Percentiles rank a stretch among this genome's conserved stretches.
phyloP scores from a whole-genome alignment of 345 rosid species.

The Xanthoceras sorbifolium region DNA sequence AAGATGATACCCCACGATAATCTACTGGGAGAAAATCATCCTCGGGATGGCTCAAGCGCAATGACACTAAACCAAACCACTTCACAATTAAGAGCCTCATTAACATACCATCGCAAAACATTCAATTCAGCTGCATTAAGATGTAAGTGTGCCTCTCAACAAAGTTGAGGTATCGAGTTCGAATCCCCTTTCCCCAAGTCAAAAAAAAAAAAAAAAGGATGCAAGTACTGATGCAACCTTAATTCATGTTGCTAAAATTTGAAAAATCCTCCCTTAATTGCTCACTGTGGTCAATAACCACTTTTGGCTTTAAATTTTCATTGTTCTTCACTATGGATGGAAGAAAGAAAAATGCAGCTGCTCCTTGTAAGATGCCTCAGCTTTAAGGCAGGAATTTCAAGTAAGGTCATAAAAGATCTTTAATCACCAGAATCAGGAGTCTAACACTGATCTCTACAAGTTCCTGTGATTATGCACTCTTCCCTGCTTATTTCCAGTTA shows the following conservation, averaged over 20 bases:
- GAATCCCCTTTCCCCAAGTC: too few relatives aligned
- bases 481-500: not conserved
- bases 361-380: not conserved
- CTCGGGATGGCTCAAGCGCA: not conserved
- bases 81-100: not conserved
- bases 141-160: too few relatives aligned
- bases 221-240: not conserved
- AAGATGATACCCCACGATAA: not conserved
- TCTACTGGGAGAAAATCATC: not conserved
- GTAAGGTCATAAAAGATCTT: not conserved
- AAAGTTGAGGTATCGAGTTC: too few relatives aligned
- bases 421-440: not conserved
- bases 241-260: not conserved
- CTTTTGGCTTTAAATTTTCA: not conserved
- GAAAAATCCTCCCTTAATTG: not conserved
- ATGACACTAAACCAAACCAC: not conserved
- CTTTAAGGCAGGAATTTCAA: not conserved
- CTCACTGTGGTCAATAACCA: not conserved
- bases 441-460: not conserved
- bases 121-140: not conserved
- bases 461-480: not conserved
- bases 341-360: not conserved
- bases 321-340: not conserved
- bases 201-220: too few relatives aligned
- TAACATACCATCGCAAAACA: not conserved